These are phyloP conservation scores for Penicillium sp. DNA, from an alignment of 2,329 filamentous ascomycete genomes.

Conservation along the genomic window DNA sequence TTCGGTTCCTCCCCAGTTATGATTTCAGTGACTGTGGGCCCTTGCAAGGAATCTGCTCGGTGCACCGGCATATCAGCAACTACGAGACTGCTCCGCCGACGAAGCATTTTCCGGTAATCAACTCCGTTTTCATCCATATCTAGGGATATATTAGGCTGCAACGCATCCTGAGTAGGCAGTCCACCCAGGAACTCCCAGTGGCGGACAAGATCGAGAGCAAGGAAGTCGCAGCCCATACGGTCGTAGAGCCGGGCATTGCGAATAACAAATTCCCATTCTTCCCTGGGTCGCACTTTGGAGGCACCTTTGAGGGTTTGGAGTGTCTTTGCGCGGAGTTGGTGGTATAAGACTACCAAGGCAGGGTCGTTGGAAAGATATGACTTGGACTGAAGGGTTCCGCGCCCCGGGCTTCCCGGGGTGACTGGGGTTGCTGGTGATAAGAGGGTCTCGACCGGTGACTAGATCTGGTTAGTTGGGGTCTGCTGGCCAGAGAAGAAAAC, in stretches of 20 bases:
- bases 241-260: slow-evolving; percentile 82
- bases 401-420: slow-evolving; percentile 63
- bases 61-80: slow-evolving; percentile 63
- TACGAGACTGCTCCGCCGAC: slow-evolving; percentile 72
- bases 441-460: slow-evolving; percentile 76
- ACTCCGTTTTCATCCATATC: slow-evolving; percentile 35
- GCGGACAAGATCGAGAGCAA: slow-evolving; percentile 73
- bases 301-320: slow-evolving; percentile 83
- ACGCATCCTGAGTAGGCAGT: slow-evolving; percentile 17
- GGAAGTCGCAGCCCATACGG: slow-evolving; percentile 88
- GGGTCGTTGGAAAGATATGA: slow-evolving; percentile 89
- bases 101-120: slow-evolving; percentile 67
- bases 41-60: slow-evolving; percentile 43
- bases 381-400: slow-evolving; percentile 61
- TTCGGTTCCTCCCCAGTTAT: slow-evolving; percentile 22
- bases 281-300: slow-evolving; percentile 71
- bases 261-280: slow-evolving; percentile 85
- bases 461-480: neutral
- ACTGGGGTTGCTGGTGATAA: slow-evolving; percentile 43
- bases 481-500: neutral
- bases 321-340: slow-evolving; percentile 76
- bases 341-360: slow-evolving; percentile 80
- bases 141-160: slow-evolving; percentile 39
- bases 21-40: slow-evolving; percentile 30
- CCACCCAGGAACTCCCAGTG: slow-evolving; percentile 51